A percentile compares a stretch with the other conserved stretches of the same genome.
Conservation (phyloP, 139 green algal genomes). For the Nannochloris sp. region DNA sequence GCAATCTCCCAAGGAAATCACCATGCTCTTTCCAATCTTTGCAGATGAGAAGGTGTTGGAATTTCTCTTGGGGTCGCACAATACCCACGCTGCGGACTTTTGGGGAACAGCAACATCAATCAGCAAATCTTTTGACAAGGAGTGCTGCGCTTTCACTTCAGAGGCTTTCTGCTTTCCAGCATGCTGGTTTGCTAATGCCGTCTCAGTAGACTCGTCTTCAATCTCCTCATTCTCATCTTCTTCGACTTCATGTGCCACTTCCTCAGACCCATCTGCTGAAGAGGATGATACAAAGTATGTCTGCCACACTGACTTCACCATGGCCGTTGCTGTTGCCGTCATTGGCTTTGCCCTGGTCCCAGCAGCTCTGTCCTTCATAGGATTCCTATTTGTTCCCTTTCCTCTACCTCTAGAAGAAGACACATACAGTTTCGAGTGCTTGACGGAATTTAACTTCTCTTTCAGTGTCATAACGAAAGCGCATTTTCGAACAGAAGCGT, state of each 20-base stretch:
- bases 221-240: slow-evolving; percentile 65
- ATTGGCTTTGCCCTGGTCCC: slow-evolving; percentile 61
- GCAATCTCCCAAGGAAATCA: too few relatives aligned
- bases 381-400: slow-evolving; percentile 51
- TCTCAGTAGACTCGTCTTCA: slow-evolving; percentile 41
- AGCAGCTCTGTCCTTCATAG: slow-evolving; percentile 56
- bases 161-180: slow-evolving; percentile 9
- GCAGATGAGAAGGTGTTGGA: background rate
- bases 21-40: too few relatives aligned
- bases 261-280: slow-evolving; percentile 5
- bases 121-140: background rate
- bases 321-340: slow-evolving; percentile 84
- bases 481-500: slow-evolving; percentile 44
- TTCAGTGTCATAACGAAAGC: slow-evolving; percentile 65
- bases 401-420: slow-evolving; percentile 14
- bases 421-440: slow-evolving; percentile 80
- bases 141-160: slow-evolving; percentile 8
- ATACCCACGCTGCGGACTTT: too few relatives aligned
- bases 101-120: background rate
- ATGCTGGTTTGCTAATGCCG: slow-evolving; percentile 32
- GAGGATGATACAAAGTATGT: slow-evolving; percentile 53
- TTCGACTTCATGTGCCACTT: slow-evolving; percentile 39
- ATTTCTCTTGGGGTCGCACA: too few relatives aligned
- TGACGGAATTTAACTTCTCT: slow-evolving; percentile 54
- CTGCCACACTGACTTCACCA: slow-evolving; percentile 79